Evolutionary conservation across 129 eudicot genomes (phyloP).

Genomic region (Flaveria brownii): DNA sequence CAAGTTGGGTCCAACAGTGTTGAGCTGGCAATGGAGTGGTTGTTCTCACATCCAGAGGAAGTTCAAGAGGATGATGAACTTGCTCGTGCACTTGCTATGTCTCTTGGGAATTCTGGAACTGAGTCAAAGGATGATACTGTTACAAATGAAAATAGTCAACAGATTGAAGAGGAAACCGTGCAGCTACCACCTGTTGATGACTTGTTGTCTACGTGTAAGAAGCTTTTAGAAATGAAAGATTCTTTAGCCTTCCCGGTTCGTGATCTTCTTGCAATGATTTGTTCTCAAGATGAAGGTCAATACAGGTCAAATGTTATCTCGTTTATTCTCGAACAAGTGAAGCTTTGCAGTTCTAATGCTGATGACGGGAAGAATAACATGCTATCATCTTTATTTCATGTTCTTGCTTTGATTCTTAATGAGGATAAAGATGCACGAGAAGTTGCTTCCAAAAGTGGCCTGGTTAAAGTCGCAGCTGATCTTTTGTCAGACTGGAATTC

Average conservation of each 20-base stretch:
- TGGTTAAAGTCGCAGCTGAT: conserved; percentile 80
- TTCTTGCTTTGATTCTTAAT: conserved; percentile 81
- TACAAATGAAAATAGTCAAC: conserved; percentile 47
- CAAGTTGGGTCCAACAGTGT: conserved; percentile 96
- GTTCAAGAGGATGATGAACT: conserved; percentile 95
- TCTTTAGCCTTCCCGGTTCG: conserved; percentile 88
- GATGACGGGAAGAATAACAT: conserved; percentile 59
- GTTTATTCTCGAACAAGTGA: conserved; percentile 78
- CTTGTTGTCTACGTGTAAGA: conserved; percentile 68
- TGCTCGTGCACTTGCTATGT: conserved; percentile 99
- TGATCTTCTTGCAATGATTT: conserved; percentile 81
- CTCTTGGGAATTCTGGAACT: conserved; percentile 82
- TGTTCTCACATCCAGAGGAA: conserved; percentile 93
- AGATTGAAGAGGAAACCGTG: conserved; percentile 70
- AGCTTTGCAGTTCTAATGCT: conserved; percentile 52
- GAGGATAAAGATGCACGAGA: conserved; percentile 87
- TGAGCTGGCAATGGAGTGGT: conserved; percentile 99
- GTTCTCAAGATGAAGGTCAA: conserved; percentile 87
- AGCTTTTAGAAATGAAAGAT: conserved; percentile 75
- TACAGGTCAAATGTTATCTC: conserved; percentile 65
- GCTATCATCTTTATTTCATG: conserved; percentile 78
- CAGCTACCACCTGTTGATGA: conserved; percentile 87
- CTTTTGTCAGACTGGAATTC: conserved; percentile 65
- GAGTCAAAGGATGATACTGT: conserved; percentile 66
- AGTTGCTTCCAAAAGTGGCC: conserved; percentile 68